Evolutionary conservation across 2,329 filamentous ascomycete genomes (phyloP).

Genomic region (Cladosporium colombiae): DNA sequence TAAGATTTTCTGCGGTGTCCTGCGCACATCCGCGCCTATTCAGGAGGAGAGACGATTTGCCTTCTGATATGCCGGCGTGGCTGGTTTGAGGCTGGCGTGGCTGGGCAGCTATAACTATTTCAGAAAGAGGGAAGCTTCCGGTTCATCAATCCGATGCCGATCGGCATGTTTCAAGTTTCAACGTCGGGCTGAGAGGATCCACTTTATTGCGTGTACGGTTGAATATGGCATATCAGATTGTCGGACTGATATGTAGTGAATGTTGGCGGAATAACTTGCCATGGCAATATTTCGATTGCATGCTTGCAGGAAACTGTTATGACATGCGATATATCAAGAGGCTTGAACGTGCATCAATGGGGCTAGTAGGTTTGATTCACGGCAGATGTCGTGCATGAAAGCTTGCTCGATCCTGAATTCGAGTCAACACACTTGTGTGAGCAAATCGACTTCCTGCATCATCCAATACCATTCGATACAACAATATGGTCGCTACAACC

Average conservation of each 20-base stretch:
- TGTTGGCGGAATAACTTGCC: background rate
- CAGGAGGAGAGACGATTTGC: background rate
- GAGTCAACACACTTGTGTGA: background rate
- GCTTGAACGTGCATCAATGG: background rate
- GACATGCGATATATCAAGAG: background rate
- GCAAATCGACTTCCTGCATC: background rate
- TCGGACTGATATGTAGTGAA: background rate
- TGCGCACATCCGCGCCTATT: background rate
- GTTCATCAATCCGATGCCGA: constrained; percentile 1
- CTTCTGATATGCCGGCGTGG: background rate
- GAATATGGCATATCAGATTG: background rate
- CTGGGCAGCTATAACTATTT: background rate
- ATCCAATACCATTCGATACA: background rate
- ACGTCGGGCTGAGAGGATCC: background rate
- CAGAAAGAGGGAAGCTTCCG: background rate
- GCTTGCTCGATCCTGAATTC: background rate
- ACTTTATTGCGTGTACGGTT: background rate
- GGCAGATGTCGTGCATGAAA: background rate
- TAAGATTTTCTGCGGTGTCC: background rate
- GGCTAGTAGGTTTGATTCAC: background rate
- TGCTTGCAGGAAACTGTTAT: background rate
- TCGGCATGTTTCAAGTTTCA: constrained; percentile 5
- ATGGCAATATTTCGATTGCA: background rate
- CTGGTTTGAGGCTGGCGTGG: background rate
- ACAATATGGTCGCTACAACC: background rate